Evolutionary conservation across 2,329 filamentous ascomycete genomes (phyloP), one percentile per base, ranked within the genome.

Genomic region (Pseudogymnoascus sp.): DNA sequence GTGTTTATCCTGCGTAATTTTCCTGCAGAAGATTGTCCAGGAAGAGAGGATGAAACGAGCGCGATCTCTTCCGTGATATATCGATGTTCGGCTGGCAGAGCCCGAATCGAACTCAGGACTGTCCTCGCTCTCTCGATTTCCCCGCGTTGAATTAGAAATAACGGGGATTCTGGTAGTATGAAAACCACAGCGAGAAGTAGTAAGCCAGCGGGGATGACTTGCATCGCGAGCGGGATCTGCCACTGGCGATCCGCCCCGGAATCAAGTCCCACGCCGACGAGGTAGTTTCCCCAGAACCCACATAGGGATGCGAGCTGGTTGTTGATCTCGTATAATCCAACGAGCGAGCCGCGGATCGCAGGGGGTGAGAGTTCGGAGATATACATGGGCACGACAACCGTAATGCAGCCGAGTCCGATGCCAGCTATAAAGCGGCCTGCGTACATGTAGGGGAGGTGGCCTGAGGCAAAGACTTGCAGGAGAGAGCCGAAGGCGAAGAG

Each of bases 131-230:
- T 23, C 2, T 5, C 28, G n/a, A 14, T 23, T 33, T 41, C 8
- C 30, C 45, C 60, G 14, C 35, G 25, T 19, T 59, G 30, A 74
- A 90, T 83, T 16, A 87, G 76, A 72, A 78, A 90, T 19, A 88
- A 82, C 0, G 88, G 88, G 0, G 87, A 89, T 72, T 91, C 88
- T 7, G 88, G 88, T 2, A 91, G 80, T 62, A 90, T 64, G 39
- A 86, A 66, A 76, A 91, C 30, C 2, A 65, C 63, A 2, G 59
- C 62, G 23, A 69, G 58, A 55, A 70, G 62, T 19, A 75, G 66
- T 4, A 74, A 63, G 14, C 67, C 22, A 1, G 72, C 70, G 2
- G 73, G 73, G 2, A 73, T 55, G 25, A 73, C 64, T 63, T 75
- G 73, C 61, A 75, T 70, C 2, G 71, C 72, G 23, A 76, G 72